phyloP scores from a whole-genome alignment of 768 basidiomycete genomes.

The Suillus americanus region DNA sequence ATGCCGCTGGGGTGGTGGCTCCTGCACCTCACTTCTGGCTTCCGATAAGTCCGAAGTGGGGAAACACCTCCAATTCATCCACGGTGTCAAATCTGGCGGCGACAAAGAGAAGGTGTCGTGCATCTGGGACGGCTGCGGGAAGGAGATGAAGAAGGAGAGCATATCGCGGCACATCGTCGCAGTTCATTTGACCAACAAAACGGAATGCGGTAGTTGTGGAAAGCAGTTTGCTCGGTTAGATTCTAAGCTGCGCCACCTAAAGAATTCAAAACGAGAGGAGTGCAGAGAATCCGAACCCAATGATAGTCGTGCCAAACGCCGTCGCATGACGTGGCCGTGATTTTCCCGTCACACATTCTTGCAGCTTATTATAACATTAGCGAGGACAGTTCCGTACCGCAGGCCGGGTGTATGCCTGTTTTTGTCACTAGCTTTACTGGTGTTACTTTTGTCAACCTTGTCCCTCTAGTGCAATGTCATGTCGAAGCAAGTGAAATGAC shows the following conservation, averaged over 20 bases:
- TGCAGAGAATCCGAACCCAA: neutral
- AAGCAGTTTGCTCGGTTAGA: slow-evolving; percentile 24
- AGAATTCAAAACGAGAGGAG: slow-evolving; percentile 7
- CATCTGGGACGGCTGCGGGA: slow-evolving; percentile 19
- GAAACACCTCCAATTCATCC: neutral
- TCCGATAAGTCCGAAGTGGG: neutral
- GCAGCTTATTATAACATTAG: neutral
- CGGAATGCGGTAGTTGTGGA: slow-evolving; percentile 17
- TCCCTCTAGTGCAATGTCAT: neutral
- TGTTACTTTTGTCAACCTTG: neutral
- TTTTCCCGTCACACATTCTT: neutral
- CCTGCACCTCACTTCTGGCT: too few species aligned
- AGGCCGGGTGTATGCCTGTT: neutral
- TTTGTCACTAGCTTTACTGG: neutral
- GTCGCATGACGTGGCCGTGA: neutral
- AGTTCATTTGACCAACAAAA: slow-evolving; percentile 23
- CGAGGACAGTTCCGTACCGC: neutral
- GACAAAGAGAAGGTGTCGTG: slow-evolving; percentile 15
- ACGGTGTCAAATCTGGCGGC: neutral
- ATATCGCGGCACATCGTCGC: slow-evolving; percentile 24
- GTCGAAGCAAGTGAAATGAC: neutral
- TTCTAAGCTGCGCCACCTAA: slow-evolving; percentile 25
- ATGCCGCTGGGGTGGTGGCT: neutral
- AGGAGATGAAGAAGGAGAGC: slow-evolving; percentile 25
- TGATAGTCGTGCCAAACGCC: neutral